Base-by-base conservation (phyloP, 164 flowering plant genomes). In the Stephania cephalantha region DNA sequence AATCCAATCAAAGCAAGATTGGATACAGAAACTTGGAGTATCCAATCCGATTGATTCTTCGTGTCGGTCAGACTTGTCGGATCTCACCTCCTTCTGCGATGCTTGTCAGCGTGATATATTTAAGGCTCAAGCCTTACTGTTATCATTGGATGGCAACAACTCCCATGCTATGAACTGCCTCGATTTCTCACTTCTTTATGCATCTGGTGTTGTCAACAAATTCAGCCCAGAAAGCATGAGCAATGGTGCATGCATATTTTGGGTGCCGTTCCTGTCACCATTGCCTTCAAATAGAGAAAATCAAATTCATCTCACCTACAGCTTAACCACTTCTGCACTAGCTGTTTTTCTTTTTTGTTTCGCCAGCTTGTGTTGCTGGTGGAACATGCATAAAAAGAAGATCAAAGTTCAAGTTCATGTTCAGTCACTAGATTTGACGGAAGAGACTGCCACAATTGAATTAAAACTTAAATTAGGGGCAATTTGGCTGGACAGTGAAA, bases 1-100 rank as follows among this genome's bases (percentile, higher is more conserved):
- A 58, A 58, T 58, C 64, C 64, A 58, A 58, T 58, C 64, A 18
- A 58, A 58, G 64, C 64, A 58, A 58, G 64, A 58, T 5, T 58
- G 64, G 64, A 58, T 58, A 15, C 17, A 12, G n/a, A 58, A 58
- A n/a, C 3, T 58, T 15, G 64, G 64, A 15, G 64, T 12, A 5
- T 58, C 5, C 64, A 58, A 18, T 58, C 18, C 5, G 64, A 58
- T 58, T 58, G 64, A 58, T 12, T 15, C 64, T n/a, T 58, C 20
- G 20, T 58, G 64, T 58, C 20, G 20, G 18, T 58, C 64, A 58
- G 64, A 58, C 64, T 6, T 58, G 20, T 15, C 64, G 17, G 64
- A 58, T n/a, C 20, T 12, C 64, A 58, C 15, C 20, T 58, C 64
- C n/a, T 35, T 35, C 42, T 58, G 64, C 20, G 6, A 58, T 9